Conservation (phyloP, 2,329 filamentous ascomycete genomes). For the Plectosphaerella plurivora region DNA sequence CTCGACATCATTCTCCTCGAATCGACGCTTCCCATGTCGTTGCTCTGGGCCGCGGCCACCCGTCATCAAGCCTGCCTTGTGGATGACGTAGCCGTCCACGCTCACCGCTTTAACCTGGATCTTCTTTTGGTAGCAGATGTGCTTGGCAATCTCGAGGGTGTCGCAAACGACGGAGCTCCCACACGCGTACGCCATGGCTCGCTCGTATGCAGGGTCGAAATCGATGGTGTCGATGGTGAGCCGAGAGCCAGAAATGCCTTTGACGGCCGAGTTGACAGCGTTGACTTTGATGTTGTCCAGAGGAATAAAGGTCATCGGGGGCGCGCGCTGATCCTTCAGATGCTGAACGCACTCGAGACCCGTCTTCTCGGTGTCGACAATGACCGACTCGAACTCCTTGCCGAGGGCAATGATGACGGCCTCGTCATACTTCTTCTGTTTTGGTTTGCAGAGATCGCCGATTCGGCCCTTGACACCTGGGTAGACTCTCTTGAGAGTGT, state of each 20-base stretch:
- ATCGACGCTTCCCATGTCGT: constrained; percentile 72
- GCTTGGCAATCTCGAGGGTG: constrained; percentile 77
- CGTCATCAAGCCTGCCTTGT: constrained; percentile 95
- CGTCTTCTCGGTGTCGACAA: constrained; percentile 93
- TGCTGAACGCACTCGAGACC: constrained; percentile 93
- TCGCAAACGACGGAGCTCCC: constrained; percentile 95
- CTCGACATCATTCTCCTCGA: constrained; percentile 86
- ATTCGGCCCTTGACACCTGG: constrained; percentile 88
- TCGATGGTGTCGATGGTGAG: constrained; percentile 95
- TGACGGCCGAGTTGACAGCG: constrained; percentile 82
- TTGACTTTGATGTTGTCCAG: constrained; percentile 97
- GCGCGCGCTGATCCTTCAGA: constrained; percentile 81
- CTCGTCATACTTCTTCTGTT: constrained; percentile 94
- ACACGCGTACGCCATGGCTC: constrained; percentile 92
- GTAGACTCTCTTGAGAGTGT: constrained; percentile 82
- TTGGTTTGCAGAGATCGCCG: constrained; percentile 88
- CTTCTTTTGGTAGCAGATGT: constrained; percentile 79
- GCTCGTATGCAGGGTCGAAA: constrained; percentile 81
- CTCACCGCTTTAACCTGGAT: constrained; percentile 94
- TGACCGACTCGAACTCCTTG: constrained; percentile 87
- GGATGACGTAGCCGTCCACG: constrained; percentile 91
- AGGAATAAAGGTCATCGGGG: constrained; percentile 90
- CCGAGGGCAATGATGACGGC: constrained; percentile 91
- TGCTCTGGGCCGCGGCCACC: constrained; percentile 79
- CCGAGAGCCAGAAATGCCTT: constrained; percentile 79